Conservation (phyloP, 805 yeast genomes). For the Maudiozyma turicensis region DNA sequence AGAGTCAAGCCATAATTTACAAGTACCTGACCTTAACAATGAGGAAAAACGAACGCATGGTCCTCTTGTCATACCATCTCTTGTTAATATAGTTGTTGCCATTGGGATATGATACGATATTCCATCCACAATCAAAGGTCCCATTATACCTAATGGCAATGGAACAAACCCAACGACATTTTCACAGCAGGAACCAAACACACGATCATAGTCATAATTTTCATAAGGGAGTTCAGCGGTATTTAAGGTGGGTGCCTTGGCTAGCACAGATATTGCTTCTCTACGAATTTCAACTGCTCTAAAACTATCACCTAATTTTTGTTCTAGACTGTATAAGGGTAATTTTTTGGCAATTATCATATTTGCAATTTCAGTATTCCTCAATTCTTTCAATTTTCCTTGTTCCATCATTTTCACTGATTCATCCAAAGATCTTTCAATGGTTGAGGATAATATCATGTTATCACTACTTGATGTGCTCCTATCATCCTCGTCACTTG, state of each 20-base stretch:
- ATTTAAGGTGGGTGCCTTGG: conserved; percentile 72
- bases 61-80: conserved; percentile 99
- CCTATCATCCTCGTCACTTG: conserved; percentile 3
- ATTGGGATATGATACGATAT: conserved; percentile 85
- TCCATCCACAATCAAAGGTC: conserved; percentile 89
- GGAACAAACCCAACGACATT: conserved; percentile 97
- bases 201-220: conserved; percentile 87
- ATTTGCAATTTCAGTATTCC: conserved; percentile 62
- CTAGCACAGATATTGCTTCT: conserved; percentile 74
- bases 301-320: conserved; percentile 76
- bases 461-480: conserved; percentile 1
- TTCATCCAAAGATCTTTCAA: neutral
- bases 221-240: conserved; percentile 66
- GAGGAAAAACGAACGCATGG: conserved; percentile 90
- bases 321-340: conserved; percentile 90
- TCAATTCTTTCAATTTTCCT: conserved; percentile 59
- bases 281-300: conserved; percentile 94
- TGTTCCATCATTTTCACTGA: conserved; percentile 46
- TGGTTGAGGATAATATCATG: neutral
- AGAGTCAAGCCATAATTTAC: conserved; percentile 91
- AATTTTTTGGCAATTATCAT: conserved; percentile 68
- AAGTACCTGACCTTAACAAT: conserved; percentile 81
- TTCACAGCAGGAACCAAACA: conserved; percentile 98
- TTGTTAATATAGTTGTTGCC: conserved; percentile 89
- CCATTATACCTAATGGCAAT: conserved; percentile 94